Base-by-base conservation (phyloP, 441 rosid species). In the Pelargonium exstipulatum region DNA sequence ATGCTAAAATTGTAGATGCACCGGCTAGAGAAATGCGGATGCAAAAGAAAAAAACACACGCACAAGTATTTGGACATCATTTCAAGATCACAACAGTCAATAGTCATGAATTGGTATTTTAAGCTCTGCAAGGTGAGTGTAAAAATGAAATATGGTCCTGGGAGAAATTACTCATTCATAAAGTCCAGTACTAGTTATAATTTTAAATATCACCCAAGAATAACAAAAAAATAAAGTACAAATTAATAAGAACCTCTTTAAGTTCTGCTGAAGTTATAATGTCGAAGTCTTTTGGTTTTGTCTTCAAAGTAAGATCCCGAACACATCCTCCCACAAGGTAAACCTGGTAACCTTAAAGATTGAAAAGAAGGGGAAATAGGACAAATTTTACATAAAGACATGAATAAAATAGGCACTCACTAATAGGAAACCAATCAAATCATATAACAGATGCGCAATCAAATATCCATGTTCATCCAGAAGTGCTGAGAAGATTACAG, bases 301-400 rank as follows among this genome's bases (percentile, higher is more conserved):
- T 75, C 77, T 86, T 87, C 72, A 93, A 73, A 40, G 89, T 81
- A 74, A 93, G 92, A 85, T 93, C 98, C 57, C 98, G 78, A 57
- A 90, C 95, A 68, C 97, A 89, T 2, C 98, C 98, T 73, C 97
- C 98, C 45, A 90, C 98, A 65, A 90, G 91, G 77, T 89, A 89
- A 67, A 84, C 96, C 66, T 87, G 89, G 77, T 78, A 79, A 24
- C 98, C 98, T 90, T 2, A 17, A 55, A 20, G 12, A 35, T 16
- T 17, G 24, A 17, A 55, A 55, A 9, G 24, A 12, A 48, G 17
- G 10, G 51, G 13, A 45, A 9, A 55, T 10, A 55, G 24, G 61
- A 2, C 24, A 17, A 2, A 55, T 6, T 55, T 5, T 17, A 55
- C 24, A 17, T 5, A 55, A 16, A 20, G 20, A 51, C 5, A 51